Evolutionary conservation across 768 basidiomycete genomes (phyloP).

Genomic region (Agrocybe pediades): DNA sequence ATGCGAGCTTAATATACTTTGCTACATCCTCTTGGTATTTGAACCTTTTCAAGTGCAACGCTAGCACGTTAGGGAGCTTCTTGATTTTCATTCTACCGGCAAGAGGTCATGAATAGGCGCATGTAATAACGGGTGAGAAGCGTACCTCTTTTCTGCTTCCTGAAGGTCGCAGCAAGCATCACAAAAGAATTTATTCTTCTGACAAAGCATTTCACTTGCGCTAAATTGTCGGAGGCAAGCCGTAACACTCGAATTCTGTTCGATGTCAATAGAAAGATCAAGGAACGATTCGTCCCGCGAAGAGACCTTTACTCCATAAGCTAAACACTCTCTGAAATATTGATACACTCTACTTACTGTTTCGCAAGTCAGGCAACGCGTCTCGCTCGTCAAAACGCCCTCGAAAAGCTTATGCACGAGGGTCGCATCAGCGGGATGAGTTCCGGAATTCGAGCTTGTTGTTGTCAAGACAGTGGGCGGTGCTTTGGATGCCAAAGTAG

Average conservation of each 20-base stretch:
- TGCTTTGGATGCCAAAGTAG: slow-evolving; percentile 51
- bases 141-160: slow-evolving; percentile 95
- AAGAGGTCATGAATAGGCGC: slow-evolving; percentile 5
- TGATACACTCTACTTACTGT: slow-evolving; percentile 56
- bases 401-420: slow-evolving; percentile 94
- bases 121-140: slow-evolving; percentile 9
- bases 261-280: slow-evolving; percentile 98
- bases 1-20: slow-evolving; percentile 92
- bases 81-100: slow-evolving; percentile 94
- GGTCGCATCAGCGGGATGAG: slow-evolving; percentile 56
- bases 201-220: slow-evolving; percentile 97
- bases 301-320: slow-evolving; percentile 58
- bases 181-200: slow-evolving; percentile 98
- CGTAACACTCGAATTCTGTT: slow-evolving; percentile 95
- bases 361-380: slow-evolving; percentile 96
- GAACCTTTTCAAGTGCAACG: slow-evolving; percentile 96
- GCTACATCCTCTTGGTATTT: slow-evolving; percentile 94
- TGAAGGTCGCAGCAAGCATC: slow-evolving; percentile 96
- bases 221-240: slow-evolving; percentile 96
- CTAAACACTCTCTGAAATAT: slow-evolving; percentile 10
- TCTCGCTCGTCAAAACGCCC: slow-evolving; percentile 94
- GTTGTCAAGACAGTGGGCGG: slow-evolving; percentile 41
- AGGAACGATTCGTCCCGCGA: slow-evolving; percentile 96
- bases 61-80: slow-evolving; percentile 91
- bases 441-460: slow-evolving; percentile 47